Conservation (phyloP, 768 basidiomycete genomes). For the Lyophyllum shimeji region DNA sequence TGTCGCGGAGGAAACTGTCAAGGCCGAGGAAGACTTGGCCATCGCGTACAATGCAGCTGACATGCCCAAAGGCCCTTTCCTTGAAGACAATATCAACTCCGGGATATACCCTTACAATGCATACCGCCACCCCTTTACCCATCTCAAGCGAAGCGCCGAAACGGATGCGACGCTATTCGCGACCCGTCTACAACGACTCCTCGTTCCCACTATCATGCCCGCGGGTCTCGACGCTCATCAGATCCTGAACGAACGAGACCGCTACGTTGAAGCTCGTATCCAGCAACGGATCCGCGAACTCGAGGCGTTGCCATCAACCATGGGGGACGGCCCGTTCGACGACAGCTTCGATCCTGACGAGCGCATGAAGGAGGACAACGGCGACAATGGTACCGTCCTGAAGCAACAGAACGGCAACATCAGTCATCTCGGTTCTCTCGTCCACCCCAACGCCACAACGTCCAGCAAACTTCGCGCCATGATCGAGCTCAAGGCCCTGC, state of each 20-base stretch:
- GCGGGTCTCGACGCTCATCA: constrained; percentile 90
- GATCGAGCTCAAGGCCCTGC: constrained; percentile 91
- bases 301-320: constrained; percentile 72
- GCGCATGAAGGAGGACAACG: constrained; percentile 44
- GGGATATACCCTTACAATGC: constrained; percentile 93
- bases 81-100: constrained; percentile 79
- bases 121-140: constrained; percentile 79
- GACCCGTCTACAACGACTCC: constrained; percentile 73
- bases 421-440: constrained; percentile 30
- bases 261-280: constrained; percentile 87
- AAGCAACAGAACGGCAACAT: constrained; percentile 24
- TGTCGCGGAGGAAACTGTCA: constrained; percentile 42
- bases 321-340: constrained; percentile 74
- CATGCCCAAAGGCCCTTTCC: constrained; percentile 69
- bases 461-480: constrained; percentile 86
- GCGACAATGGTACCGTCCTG: constrained; percentile 30
- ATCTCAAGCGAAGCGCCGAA: constrained; percentile 66
- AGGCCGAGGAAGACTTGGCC: constrained; percentile 54
- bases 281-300: constrained; percentile 88
- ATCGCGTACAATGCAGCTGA: constrained; percentile 52
- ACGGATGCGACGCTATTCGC: constrained; percentile 62
- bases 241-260: constrained; percentile 87
- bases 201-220: constrained; percentile 91
- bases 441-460: constrained; percentile 60
- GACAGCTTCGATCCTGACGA: constrained; percentile 38